phyloP scores from a whole-genome alignment of 352 stramenopile species.

The Pythium folliculosum region DNA sequence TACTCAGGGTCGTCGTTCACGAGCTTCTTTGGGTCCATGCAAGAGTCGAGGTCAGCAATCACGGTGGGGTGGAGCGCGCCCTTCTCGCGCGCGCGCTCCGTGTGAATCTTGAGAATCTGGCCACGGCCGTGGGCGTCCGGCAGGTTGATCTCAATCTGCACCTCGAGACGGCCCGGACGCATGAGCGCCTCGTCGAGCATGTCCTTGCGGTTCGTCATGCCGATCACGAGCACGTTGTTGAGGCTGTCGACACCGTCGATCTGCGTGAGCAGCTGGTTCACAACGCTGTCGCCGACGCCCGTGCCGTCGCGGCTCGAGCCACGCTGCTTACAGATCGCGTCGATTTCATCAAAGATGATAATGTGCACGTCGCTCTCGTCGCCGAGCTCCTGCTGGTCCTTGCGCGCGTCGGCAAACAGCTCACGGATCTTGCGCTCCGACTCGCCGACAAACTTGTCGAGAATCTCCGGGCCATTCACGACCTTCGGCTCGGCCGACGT shows the following conservation, averaged over 20 bases:
- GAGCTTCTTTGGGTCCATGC: conserved; percentile 63
- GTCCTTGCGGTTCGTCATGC: conserved; percentile 99
- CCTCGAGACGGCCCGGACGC: conserved; percentile 97
- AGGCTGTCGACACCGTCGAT: conserved; percentile 99
- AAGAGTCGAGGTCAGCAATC: conserved; percentile 78
- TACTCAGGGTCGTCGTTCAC: conserved; percentile 72
- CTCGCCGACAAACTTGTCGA: conserved; percentile 99
- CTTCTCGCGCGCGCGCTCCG: conserved; percentile 82
- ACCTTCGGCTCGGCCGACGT: conserved; percentile 97
- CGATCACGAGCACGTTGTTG: conserved; percentile 99
- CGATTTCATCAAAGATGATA: conserved; percentile 99
- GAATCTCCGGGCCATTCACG: conserved; percentile 98
- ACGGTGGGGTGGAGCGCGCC: conserved; percentile 67
- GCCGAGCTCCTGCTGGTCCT: conserved; percentile 89
- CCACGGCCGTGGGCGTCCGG: conserved; percentile 94
- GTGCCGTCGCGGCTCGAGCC: conserved; percentile 93
- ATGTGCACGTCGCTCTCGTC: conserved; percentile 99
- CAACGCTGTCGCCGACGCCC: conserved; percentile 96
- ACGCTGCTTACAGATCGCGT: conserved; percentile 98
- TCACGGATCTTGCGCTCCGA: conserved; percentile 99
- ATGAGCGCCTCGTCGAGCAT: conserved; percentile 97
- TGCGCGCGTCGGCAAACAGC: conserved; percentile 94
- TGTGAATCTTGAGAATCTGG: conserved; percentile 99
- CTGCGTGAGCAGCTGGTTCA: conserved; percentile 99
- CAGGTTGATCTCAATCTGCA: conserved; percentile 99